Conservation (phyloP, 768 basidiomycete genomes). For the Coprinopsis cinerea region DNA sequence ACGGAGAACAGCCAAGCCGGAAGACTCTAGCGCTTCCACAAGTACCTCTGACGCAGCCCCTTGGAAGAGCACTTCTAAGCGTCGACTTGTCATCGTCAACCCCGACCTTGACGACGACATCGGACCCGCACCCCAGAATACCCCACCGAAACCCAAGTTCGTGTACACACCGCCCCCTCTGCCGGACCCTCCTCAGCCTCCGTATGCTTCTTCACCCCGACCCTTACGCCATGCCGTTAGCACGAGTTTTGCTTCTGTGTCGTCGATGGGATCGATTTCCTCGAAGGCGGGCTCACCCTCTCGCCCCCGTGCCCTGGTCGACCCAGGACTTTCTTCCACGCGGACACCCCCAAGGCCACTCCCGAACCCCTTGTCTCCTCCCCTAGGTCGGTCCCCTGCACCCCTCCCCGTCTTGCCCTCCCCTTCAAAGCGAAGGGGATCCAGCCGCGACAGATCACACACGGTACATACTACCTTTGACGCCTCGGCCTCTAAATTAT, state of each 20-base stretch:
- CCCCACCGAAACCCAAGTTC: neutral
- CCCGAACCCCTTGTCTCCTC: constrained; percentile 1
- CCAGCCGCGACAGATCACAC: constrained; percentile 2
- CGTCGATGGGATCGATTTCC: neutral
- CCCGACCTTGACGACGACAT: constrained; percentile 1
- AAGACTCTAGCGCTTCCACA: neutral
- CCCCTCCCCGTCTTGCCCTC: neutral
- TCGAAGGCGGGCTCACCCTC: neutral
- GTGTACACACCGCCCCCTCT: constrained; percentile 9
- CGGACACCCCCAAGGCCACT: constrained; percentile 3
- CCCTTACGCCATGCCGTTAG: neutral
- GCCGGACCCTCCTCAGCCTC: neutral
- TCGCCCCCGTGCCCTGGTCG: neutral
- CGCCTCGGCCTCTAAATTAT: neutral
- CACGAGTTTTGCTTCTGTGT: neutral
- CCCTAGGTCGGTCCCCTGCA: neutral
- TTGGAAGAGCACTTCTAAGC: neutral
- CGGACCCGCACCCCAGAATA: neutral
- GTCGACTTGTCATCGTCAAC: constrained; percentile 4
- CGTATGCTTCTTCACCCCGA: neutral
- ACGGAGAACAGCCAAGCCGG: neutral
- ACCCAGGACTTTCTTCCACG: neutral
- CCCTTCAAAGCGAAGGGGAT: neutral
- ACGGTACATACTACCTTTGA: neutral
- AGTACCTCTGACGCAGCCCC: constrained; percentile 1